These are phyloP conservation scores for Prosopis cineraria DNA, from an alignment of 306 rosid genomes.

Conservation along the genomic window DNA sequence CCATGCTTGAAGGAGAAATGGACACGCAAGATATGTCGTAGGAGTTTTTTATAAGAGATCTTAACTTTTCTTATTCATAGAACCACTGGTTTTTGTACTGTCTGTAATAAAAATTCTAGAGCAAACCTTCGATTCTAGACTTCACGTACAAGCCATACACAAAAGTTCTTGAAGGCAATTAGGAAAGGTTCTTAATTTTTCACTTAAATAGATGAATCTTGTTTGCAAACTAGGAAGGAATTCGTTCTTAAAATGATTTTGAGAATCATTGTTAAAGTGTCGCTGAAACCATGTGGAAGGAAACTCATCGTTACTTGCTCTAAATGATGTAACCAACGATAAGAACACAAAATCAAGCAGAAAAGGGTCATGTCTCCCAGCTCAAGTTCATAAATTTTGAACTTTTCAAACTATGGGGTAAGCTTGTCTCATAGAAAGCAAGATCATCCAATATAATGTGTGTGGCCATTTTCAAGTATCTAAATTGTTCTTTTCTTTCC, in stretches of 20 bases:
- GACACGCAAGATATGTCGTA: neutral
- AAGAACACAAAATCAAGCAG: neutral
- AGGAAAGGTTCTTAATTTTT: neutral
- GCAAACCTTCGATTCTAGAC: neutral
- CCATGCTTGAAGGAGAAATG: neutral
- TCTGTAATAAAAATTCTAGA: neutral
- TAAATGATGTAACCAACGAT: conserved; percentile 21
- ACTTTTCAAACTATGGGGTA: neutral
- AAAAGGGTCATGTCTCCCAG: neutral
- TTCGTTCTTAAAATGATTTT: neutral
- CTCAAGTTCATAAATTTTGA: neutral
- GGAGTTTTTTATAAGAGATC: neutral
- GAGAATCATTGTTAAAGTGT: neutral
- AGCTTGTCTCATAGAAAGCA: neutral
- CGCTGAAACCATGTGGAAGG: neutral
- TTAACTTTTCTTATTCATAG: neutral
- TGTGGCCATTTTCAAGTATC: neutral
- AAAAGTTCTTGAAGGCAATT: neutral
- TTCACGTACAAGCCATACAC: neutral
- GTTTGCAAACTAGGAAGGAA: neutral
- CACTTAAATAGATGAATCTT: neutral
- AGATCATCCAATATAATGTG: neutral
- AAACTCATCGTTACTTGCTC: neutral
- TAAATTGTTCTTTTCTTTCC: neutral
- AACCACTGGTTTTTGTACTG: neutral